Evolutionary conservation across 2,329 filamentous ascomycete species (phyloP).

Genomic region (Daldinia sp.): DNA sequence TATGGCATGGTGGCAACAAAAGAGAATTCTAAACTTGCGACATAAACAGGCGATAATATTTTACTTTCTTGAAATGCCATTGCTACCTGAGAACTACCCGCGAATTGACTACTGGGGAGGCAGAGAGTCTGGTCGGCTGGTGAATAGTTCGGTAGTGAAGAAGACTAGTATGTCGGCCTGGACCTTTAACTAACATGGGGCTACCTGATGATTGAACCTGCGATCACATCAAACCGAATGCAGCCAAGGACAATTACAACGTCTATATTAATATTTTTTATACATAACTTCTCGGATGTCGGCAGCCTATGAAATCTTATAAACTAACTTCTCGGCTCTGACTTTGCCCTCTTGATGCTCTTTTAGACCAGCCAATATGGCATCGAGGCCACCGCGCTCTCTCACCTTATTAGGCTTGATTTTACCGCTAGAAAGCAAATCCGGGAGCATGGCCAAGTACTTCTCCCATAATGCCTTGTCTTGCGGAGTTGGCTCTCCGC

Average conservation of each 20-base stretch:
- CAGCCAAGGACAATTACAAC: neutral
- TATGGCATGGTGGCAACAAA: neutral
- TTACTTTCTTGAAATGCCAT: neutral
- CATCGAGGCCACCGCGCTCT: slow-evolving; percentile 49
- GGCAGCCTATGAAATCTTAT: slow-evolving; percentile 43
- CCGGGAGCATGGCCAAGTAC: slow-evolving; percentile 49
- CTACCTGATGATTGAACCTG: no score
- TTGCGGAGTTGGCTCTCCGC: slow-evolving; percentile 46
- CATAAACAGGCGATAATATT: neutral
- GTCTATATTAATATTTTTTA: neutral
- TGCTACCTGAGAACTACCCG: neutral
- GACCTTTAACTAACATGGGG: neutral
- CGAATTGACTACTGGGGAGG: no score
- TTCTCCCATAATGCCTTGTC: slow-evolving; percentile 53
- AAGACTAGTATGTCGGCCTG: neutral
- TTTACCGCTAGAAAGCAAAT: slow-evolving; percentile 45
- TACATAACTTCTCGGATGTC: neutral
- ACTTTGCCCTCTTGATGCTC: slow-evolving; percentile 49
- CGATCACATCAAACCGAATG: neutral
- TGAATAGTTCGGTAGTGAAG: no score
- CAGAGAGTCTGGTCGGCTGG: neutral
- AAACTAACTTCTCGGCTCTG: slow-evolving; percentile 52
- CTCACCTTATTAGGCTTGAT: slow-evolving; percentile 50
- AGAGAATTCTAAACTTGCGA: neutral
- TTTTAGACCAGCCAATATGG: slow-evolving; percentile 48